Evolutionary conservation across 1,139 yeast genomes (phyloP).

Genomic region (Magnusiomyces magnusii): DNA sequence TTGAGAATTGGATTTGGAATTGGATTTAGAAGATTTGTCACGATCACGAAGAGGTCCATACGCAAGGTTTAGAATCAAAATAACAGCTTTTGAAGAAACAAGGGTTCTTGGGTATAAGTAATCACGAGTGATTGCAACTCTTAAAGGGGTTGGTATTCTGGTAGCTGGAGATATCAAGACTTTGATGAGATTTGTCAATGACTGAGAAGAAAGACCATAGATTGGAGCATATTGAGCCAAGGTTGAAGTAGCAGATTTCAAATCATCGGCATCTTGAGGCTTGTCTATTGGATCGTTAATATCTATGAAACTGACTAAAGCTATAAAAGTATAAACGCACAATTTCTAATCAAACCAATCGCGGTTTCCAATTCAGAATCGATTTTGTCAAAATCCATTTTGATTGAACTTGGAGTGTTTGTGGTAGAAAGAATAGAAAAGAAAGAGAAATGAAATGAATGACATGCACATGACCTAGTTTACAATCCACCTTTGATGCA

Average conservation of each 20-base stretch:
- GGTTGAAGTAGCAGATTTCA: neutral
- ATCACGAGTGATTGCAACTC: constrained; percentile 15
- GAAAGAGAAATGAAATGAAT: too few species aligned
- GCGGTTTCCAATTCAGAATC: too few species aligned
- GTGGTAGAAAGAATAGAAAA: too few species aligned
- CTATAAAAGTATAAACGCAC: too few species aligned
- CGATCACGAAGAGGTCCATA: neutral
- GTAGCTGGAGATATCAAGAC: constrained; percentile 10
- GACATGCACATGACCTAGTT: too few species aligned
- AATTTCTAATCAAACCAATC: too few species aligned
- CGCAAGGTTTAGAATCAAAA: constrained; percentile 11
- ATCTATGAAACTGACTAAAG: too few species aligned
- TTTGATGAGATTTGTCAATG: too few species aligned
- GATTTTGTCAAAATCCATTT: too few species aligned
- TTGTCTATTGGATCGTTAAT: too few species aligned
- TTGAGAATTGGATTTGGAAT: too few species aligned
- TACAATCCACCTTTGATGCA: constrained; percentile 6
- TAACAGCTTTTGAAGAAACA: constrained; percentile 15
- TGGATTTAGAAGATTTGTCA: neutral
- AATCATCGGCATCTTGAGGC: neutral
- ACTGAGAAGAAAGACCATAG: neutral
- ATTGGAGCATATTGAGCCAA: neutral
- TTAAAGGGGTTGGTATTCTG: constrained; percentile 12
- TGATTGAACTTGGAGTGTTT: too few species aligned
- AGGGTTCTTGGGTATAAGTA: constrained; percentile 13